Conservation (phyloP, 108 stramenopile species). For the Nannochloropsis gaditana region DNA sequence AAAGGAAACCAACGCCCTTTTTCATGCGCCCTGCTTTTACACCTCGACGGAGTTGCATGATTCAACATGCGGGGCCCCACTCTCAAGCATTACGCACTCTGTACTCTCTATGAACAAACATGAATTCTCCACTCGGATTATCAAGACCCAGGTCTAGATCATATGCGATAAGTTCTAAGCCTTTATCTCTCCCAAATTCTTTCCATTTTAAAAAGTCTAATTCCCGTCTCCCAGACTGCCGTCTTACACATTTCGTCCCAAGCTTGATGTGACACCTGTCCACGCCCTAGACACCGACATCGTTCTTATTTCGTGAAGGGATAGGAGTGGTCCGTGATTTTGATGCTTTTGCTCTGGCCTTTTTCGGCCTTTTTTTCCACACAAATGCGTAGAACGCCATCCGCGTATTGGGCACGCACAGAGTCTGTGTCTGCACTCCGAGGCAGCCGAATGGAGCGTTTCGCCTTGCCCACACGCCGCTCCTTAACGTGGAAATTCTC, state of each 20-base stretch:
- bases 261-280: neutral
- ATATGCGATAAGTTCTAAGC: too few relatives aligned
- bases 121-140: too few relatives aligned
- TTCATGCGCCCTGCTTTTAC: too few relatives aligned
- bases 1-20: too few relatives aligned
- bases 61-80: too few relatives aligned
- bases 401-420: neutral
- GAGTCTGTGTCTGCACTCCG: neutral
- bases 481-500: neutral
- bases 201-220: too few relatives aligned
- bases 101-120: too few relatives aligned
- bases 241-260: neutral
- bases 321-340: neutral
- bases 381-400: neutral
- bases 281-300: neutral
- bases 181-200: too few relatives aligned
- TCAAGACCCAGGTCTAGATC: too few relatives aligned
- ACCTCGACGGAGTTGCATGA: too few relatives aligned
- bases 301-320: neutral
- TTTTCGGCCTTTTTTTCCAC: neutral
- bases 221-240: neutral
- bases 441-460: slow-evolving; percentile 17
- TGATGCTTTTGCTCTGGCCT: neutral
- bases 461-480: neutral
- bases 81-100: too few relatives aligned